phyloP scores from a whole-genome alignment of 495 filamentous ascomycete genomes.

The Xylaria sp. region DNA sequence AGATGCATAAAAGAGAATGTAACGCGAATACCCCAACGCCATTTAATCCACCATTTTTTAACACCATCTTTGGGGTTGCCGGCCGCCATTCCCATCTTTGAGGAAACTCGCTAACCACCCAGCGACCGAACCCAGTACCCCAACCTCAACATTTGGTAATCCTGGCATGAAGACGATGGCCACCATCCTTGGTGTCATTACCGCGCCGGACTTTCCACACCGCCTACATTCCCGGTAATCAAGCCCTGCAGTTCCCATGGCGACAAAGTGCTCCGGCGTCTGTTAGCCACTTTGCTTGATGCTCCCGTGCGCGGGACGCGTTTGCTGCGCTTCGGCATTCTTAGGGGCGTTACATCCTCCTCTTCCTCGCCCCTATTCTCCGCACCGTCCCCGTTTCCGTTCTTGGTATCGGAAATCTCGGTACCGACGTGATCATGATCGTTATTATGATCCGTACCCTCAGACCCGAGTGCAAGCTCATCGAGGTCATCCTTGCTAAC shows the following conservation, averaged over 20 bases:
- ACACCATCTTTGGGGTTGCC: too few relatives aligned
- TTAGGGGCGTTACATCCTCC: neutral
- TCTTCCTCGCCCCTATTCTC: neutral
- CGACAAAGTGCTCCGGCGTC: constrained; percentile 73
- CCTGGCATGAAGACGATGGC: neutral
- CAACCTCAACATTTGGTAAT: neutral
- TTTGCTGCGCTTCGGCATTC: constrained; percentile 48
- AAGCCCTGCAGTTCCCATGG: constrained; percentile 74
- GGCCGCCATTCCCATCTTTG: neutral
- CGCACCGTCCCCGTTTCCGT: neutral
- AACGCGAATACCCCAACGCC: neutral
- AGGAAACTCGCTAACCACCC: neutral
- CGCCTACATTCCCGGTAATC: constrained; percentile 48
- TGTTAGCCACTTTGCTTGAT: constrained; percentile 53
- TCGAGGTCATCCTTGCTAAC: constrained; percentile 17
- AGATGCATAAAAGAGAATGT: neutral
- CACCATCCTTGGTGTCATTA: neutral
- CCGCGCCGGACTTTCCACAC: constrained; percentile 13
- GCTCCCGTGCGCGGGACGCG: constrained; percentile 50
- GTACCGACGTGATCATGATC: neutral
- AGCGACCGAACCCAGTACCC: neutral
- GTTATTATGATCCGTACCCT: neutral
- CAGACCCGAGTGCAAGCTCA: constrained; percentile 18
- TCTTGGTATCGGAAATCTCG: neutral
- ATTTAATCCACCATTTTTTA: neutral